Conservation (phyloP, 192 early-diverging fungal species). For the Oehlia diaphana region DNA sequence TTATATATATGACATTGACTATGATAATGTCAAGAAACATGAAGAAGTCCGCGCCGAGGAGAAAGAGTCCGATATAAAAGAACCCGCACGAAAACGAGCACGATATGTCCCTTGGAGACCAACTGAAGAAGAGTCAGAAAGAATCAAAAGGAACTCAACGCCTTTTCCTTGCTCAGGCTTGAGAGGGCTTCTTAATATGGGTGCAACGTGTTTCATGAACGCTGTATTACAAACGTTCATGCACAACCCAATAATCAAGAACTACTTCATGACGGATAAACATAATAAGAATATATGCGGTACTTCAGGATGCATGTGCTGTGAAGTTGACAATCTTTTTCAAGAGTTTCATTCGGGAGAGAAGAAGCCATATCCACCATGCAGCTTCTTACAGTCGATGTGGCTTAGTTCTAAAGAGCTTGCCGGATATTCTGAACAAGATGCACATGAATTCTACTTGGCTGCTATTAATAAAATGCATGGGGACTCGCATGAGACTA, state of each 20-base stretch:
- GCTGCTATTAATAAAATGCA: slow-evolving; percentile 87
- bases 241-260: slow-evolving; percentile 89
- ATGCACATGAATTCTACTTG: slow-evolving; percentile 98
- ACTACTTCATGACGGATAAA: slow-evolving; percentile 89
- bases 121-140: slow-evolving; percentile 39
- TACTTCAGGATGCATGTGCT: slow-evolving; percentile 79
- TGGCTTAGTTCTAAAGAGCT: slow-evolving; percentile 87
- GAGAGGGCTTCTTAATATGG: slow-evolving; percentile 90
- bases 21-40: background rate
- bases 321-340: slow-evolving; percentile 86
- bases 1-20: slow-evolving; percentile 32
- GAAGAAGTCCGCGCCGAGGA: slow-evolving; percentile 19
- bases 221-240: slow-evolving; percentile 88
- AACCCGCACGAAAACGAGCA: slow-evolving; percentile 49
- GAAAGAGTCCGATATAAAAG: slow-evolving; percentile 43
- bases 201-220: slow-evolving; percentile 96
- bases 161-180: slow-evolving; percentile 56
- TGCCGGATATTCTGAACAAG: slow-evolving; percentile 93
- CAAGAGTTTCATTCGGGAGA: slow-evolving; percentile 66
- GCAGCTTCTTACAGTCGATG: slow-evolving; percentile 80
- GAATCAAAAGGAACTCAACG: slow-evolving; percentile 40
- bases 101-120: slow-evolving; percentile 61
- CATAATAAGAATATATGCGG: slow-evolving; percentile 73
- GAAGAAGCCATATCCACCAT: slow-evolving; percentile 78
- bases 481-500: slow-evolving; percentile 52